Conservation (phyloP, 176 grass and related monocot genomes). For the Oropetium thomaeum region DNA sequence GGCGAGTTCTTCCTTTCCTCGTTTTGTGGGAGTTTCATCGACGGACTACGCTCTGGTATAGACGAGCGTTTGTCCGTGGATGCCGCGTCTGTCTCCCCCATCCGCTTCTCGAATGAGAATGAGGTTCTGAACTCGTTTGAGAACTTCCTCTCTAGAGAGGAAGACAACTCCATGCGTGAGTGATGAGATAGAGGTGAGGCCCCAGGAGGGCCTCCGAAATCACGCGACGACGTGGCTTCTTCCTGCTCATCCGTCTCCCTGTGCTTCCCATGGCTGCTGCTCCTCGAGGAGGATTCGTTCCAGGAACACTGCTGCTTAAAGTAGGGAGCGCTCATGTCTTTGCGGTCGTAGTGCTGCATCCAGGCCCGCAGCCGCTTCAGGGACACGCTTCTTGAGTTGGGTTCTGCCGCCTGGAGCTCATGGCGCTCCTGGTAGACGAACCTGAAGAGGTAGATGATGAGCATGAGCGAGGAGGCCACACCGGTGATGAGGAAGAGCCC, state of each 20-base stretch:
- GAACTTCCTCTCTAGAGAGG: background rate
- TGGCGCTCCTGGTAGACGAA: constrained; percentile 56
- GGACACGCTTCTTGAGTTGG: background rate
- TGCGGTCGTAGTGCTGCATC: constrained; percentile 40
- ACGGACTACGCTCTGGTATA: background rate
- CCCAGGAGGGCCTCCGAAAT: background rate
- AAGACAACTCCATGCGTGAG: background rate
- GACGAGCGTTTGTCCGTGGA: background rate
- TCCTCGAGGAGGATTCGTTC: background rate
- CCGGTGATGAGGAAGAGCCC: constrained; percentile 69
- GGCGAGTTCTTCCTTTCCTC: background rate
- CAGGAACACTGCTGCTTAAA: constrained; percentile 3
- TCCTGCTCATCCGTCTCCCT: background rate
- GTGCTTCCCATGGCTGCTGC: background rate
- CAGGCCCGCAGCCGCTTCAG: constrained; percentile 31
- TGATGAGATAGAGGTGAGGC: background rate
- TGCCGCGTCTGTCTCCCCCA: background rate
- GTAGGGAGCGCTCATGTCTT: constrained; percentile 14
- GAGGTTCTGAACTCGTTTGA: background rate
- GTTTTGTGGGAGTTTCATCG: background rate
- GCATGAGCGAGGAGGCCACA: constrained; percentile 33
- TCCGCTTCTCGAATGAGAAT: constrained; percentile 3
- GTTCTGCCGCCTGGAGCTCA: constrained; percentile 23
- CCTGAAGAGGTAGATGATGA: constrained; percentile 34
- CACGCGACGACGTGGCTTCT: background rate